Evolutionary conservation across 257 asterid genomes (phyloP), one percentile per base, ranked within the genome.

Genomic region (Jacaranda mimosifolia): DNA sequence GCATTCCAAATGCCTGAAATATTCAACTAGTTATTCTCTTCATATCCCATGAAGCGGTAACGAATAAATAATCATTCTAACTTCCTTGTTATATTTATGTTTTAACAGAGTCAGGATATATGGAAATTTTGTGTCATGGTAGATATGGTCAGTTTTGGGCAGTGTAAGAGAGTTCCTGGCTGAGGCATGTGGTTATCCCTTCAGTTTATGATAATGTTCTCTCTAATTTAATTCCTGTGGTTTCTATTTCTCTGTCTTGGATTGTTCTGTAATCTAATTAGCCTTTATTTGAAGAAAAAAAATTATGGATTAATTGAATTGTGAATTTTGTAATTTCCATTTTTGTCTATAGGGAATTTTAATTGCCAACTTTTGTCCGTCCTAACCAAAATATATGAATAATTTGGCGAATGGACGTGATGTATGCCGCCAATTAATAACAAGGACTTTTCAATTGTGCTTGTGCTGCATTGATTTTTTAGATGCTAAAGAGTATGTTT

Each of bases 181-280:
- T 19, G 69, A 63, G 70, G 83, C 83, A 73, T 78, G 77, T 78
- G 83, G 55, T 78, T 68, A 65, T 65, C 57, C 19, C 66, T 67
- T 72, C 13, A 5, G 4, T 73, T 68, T 43, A 35, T 14, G 48
- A 57, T 39, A 55, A 48, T 39, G 12, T 63, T 46, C 71, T 53
- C 59, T 75, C 35, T 35, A 35, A 18, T 35, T 49, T 53, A 62
- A 40, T 3, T 43, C 45, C 8, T 74, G 51, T 10, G 15, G 74
- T 63, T 46, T 71, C 26, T 35, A 9, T 55, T 62, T 68, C 19
- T 72, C 55, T 73, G 52, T 48, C 14, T 66, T 3, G 14, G 15
- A 42, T 49, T 40, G 21, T 39, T 43, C 10, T 60, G 12, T 68
- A 19, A 11, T 59, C 15, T 59, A 11, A 46, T 48, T 45, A n/a